Evolutionary conservation across 352 stramenopile species (phyloP).

Genomic region (Pythium folliculosum): DNA sequence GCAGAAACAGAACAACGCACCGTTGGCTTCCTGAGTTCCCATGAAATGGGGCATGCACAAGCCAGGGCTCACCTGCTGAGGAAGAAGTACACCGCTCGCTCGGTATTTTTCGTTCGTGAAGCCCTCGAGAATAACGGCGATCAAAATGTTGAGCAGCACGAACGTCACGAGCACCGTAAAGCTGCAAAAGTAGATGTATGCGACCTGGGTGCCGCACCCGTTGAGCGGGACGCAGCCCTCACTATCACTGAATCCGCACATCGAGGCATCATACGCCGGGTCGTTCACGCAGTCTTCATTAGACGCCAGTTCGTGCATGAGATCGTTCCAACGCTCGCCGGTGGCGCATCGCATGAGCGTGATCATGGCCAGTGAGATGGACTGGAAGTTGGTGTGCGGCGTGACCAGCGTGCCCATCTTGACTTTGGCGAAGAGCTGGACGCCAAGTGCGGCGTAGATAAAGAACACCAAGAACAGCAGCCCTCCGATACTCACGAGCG

Average conservation of each 20-base stretch:
- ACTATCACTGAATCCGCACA: constrained; percentile 63
- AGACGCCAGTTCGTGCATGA: constrained; percentile 88
- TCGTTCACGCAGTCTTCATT: constrained; percentile 48
- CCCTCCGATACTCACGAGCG: constrained; percentile 83
- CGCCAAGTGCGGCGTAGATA: constrained; percentile 89
- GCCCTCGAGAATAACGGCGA: constrained; percentile 90
- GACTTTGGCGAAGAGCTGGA: constrained; percentile 91
- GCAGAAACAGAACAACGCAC: background rate
- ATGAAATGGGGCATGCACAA: background rate
- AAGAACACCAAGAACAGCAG: constrained; percentile 91
- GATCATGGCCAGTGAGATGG: constrained; percentile 70
- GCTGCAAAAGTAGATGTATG: constrained; percentile 84
- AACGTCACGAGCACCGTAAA: constrained; percentile 90
- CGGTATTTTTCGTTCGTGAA: constrained; percentile 71
- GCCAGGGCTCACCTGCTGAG: constrained; percentile 40
- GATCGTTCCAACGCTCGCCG: constrained; percentile 91
- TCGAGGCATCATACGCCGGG: constrained; percentile 44
- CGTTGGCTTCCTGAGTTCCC: constrained; percentile 39
- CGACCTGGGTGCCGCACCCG: constrained; percentile 69
- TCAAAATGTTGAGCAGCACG: constrained; percentile 92
- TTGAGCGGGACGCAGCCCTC: constrained; percentile 53
- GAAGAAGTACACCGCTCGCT: constrained; percentile 41
- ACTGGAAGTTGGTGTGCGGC: constrained; percentile 85
- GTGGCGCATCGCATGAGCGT: constrained; percentile 87
- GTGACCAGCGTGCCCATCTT: constrained; percentile 69